Base-by-base conservation (phyloP, 1,139 yeast genomes). In the Sugiyamaella xylanicola region DNA sequence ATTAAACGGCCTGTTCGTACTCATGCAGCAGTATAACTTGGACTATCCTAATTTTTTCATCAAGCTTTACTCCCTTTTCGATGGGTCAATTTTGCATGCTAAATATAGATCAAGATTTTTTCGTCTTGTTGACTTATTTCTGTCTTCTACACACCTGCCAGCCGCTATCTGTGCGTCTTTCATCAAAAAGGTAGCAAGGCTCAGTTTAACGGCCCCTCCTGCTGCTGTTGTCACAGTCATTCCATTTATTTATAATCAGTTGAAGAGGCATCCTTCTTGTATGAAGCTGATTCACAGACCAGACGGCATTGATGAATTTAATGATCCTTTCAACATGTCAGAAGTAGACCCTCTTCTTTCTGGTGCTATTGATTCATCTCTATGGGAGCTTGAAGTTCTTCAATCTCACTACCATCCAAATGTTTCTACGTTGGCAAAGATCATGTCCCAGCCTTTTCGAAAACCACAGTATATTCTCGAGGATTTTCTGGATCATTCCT, bases 391-490 rank as follows among this genome's bases (percentile, higher is more conserved):
- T 57, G 90, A 87, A 59, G 79, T 95, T 0, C 74, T 88, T 58
- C 84, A 86, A 78, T 73, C 81, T n/a, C 99, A 93, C 70, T 93
- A 90, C 68, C 98, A 93, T 72, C 98, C 99, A 9, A 93, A 93
- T 66, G 89, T 95, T 19, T 93, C 97, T 1, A 87, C 97, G 0
- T 76, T 93, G 64, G 97, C 97, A 11, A 86, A 84, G 68, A 88
- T 93, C 41, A 87, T 88, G 68, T 79, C 84, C 20, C 97, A 93
- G 70, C 97, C 97, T 2, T 92, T 93, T 74, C 83, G 86, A 67
- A 95, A 93, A 70, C 86, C 87, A 57, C 81, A 81, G 64, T 93
- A 95, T 71, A 87, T 88, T 67, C 77, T 93, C 77, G 99, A 93
- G 68, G 99, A 93, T 71, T 93, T 93, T 74, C 75, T 93, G 67